Percentiles rank a stretch among this genome's conserved stretches.
Conservation (phyloP, 768 basidiomycete species). For the Mycena galericulata region DNA sequence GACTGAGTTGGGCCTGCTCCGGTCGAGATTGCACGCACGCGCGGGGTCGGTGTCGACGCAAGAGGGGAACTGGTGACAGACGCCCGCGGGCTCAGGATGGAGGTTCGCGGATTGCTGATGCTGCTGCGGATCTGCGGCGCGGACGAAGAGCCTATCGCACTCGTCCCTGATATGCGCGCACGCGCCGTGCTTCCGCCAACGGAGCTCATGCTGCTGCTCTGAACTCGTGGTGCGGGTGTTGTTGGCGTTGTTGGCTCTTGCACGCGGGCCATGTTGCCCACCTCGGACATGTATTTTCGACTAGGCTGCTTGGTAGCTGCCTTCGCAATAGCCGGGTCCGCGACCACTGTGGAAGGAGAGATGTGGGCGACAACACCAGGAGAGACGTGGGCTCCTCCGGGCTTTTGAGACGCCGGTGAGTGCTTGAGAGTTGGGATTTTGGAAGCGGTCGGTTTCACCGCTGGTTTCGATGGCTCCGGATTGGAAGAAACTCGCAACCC, state of each 20-base stretch:
- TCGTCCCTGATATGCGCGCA: slow-evolving; percentile 19
- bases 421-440: slow-evolving; percentile 30
- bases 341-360: slow-evolving; percentile 30
- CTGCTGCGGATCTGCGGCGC: slow-evolving; percentile 10
- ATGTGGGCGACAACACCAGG: slow-evolving; percentile 21
- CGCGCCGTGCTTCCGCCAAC: slow-evolving; percentile 15
- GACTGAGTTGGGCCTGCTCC: slow-evolving; percentile 5
- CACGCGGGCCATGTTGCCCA: slow-evolving; percentile 27
- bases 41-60: background rate
- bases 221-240: slow-evolving; percentile 7
- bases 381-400: background rate
- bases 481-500: slow-evolving; percentile 30
- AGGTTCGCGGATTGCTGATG: slow-evolving; percentile 29
- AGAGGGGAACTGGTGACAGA: slow-evolving; percentile 15
- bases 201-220: slow-evolving; percentile 21
- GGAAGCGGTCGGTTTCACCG: slow-evolving; percentile 12
- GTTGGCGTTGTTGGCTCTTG: slow-evolving; percentile 21
- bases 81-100: slow-evolving; percentile 11
- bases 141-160: slow-evolving; percentile 5
- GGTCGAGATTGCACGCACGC: slow-evolving; percentile 15
- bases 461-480: slow-evolving; percentile 12
- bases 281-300: slow-evolving; percentile 33
- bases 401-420: slow-evolving; percentile 20
- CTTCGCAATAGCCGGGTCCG: slow-evolving; percentile 6
- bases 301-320: background rate